Evolutionary conservation across 2,329 filamentous ascomycete species (phyloP).

Genomic region (Alternaria sp.): DNA sequence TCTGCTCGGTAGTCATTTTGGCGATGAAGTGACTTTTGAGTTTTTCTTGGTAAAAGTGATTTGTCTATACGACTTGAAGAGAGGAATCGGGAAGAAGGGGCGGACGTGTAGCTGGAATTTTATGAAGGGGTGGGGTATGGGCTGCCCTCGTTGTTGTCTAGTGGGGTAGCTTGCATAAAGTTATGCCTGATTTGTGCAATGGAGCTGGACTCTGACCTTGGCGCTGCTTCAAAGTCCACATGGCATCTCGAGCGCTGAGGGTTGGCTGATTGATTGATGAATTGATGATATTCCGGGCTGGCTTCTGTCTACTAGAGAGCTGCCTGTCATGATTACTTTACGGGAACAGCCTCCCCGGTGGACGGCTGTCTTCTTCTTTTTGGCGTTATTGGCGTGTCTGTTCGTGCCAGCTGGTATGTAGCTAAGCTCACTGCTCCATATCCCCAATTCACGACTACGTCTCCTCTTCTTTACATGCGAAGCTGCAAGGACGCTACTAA

Average conservation of each 20-base stretch:
- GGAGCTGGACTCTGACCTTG: constrained; percentile 18
- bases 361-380: constrained; percentile 60
- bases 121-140: constrained; percentile 38
- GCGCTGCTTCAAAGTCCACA: constrained; percentile 23
- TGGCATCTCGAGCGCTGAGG: constrained; percentile 20
- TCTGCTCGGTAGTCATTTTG: constrained; percentile 78
- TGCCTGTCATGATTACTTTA: constrained; percentile 40
- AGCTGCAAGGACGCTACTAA: constrained; percentile 11
- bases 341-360: constrained; percentile 62
- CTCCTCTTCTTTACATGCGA: no score
- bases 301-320: constrained; percentile 26
- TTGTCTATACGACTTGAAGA: constrained; percentile 58
- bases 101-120: constrained; percentile 36
- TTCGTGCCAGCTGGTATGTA: constrained; percentile 50
- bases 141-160: constrained; percentile 20
- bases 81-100: constrained; percentile 20
- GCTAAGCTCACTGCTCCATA: constrained; percentile 8
- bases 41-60: constrained; percentile 48
- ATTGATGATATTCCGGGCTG: constrained; percentile 25
- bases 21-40: constrained; percentile 42
- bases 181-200: constrained; percentile 16
- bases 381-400: constrained; percentile 44
- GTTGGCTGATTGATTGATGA: neutral
- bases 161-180: constrained; percentile 20
- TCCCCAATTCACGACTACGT: neutral